Evolutionary conservation across 176 grass and related monocot species (phyloP), one percentile per base, ranked within the genome.

Genomic region (Triticum dicoccoides): DNA sequence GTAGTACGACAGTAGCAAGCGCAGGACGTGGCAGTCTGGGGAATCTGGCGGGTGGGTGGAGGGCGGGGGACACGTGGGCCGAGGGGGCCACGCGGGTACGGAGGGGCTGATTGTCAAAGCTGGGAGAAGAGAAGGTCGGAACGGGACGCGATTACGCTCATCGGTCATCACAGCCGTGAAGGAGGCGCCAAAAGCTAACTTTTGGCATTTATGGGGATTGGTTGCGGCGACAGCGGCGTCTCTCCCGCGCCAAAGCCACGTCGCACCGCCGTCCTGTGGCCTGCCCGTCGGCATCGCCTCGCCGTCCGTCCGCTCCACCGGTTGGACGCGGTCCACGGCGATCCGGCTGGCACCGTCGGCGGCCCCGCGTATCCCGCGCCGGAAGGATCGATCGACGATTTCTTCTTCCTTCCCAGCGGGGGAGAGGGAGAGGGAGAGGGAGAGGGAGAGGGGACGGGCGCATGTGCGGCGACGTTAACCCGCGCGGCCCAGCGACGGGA

Each of bases 151-250:
- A 58, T 58, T 58, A 58, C 54, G 54, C 52, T 8, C 52, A 20
- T 20, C 17, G 2, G 3, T 29, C 58, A 69, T 45, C 58, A 52
- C 72, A 51, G 45, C 61, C 15, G 54, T 59, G 54, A 59, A 9
- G 18, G 3, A 59, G 18, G 7, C 54, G 3, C 23, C 51, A 89
- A 89, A 82, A 89, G 88, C 69, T 11, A 82, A 61, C 88, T 86
- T 90, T 90, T 86, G 88, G 71, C 86, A 85, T 88, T 85, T 21
- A 88, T 77, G 85, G 68, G 11, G 89, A 76, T 84, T 76, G 0
- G 85, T 80, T 91, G 81, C 69, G n/a, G 61, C 17, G 85, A 84
- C 89, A 52, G 75, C 76, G 18, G 20, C 84, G 4, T 25, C 17
- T 30, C 54, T 20, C 54, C 4, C 5, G 13, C 4, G 45, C 45